phyloP scores from a whole-genome alignment of 148 eudicot genomes.

The Rhododendron kiyosumense region DNA sequence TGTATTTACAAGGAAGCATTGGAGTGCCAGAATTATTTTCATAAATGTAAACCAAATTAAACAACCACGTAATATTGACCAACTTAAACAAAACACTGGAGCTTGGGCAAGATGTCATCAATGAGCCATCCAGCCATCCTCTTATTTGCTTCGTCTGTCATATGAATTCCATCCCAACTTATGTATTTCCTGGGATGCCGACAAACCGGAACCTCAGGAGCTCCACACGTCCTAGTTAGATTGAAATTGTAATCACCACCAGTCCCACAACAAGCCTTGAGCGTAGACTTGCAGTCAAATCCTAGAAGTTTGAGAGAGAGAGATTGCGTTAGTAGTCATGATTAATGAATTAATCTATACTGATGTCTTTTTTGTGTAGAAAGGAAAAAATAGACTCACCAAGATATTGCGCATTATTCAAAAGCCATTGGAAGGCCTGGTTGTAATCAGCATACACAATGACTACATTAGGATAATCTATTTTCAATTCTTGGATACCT shows the following conservation, averaged over 20 bases:
- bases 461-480: background rate
- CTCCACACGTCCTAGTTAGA: background rate
- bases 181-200: background rate
- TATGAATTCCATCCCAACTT: conserved; percentile 18
- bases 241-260: conserved; percentile 10
- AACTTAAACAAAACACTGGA: background rate
- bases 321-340: background rate
- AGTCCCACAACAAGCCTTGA: conserved; percentile 14
- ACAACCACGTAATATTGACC: background rate
- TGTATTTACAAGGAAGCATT: too few species aligned
- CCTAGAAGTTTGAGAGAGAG: background rate
- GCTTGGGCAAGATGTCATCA: background rate
- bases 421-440: conserved; percentile 9
- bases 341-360: background rate
- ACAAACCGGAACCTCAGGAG: background rate
- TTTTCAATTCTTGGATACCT: background rate
- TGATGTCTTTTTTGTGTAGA: background rate
- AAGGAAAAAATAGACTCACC: background rate
- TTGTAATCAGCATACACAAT: conserved; percentile 17
- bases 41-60: too few species aligned
- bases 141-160: conserved; percentile 4
- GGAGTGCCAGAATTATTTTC: too few species aligned
- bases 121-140: conserved; percentile 1
- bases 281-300: background rate
- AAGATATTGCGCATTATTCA: background rate